Evolutionary conservation across 768 basidiomycete genomes (phyloP).

Genomic region (Sarcomyxa edulis): DNA sequence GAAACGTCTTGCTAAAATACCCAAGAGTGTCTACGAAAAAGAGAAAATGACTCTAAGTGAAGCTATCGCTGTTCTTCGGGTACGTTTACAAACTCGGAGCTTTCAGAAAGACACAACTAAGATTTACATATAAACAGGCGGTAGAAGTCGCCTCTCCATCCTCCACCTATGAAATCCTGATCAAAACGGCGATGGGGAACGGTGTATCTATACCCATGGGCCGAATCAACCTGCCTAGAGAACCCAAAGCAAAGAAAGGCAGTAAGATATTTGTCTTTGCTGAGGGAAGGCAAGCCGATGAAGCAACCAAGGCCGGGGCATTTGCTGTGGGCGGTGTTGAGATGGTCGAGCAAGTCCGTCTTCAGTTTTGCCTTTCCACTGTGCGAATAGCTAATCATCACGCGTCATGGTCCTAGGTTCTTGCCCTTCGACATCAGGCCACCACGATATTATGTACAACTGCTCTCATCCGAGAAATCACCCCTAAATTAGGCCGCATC

Average conservation of each 20-base stretch:
- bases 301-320: constrained; percentile 84
- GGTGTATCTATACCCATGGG: constrained; percentile 86
- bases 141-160: constrained; percentile 76
- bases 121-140: constrained; percentile 52
- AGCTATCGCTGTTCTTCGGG: constrained; percentile 68
- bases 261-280: constrained; percentile 92
- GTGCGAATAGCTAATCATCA: constrained; percentile 6
- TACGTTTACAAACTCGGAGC: constrained; percentile 34
- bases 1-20: constrained; percentile 49
- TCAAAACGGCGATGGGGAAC: constrained; percentile 75
- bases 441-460: constrained; percentile 85
- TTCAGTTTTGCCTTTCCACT: constrained; percentile 4
- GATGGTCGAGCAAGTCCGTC: constrained; percentile 78
- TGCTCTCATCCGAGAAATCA: constrained; percentile 71
- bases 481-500: constrained; percentile 71
- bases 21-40: constrained; percentile 50
- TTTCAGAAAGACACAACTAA: too few species aligned
- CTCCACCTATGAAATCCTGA: constrained; percentile 72
- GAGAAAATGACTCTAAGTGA: constrained; percentile 64
- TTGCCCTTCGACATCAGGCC: constrained; percentile 68
- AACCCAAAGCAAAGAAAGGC: constrained; percentile 64
- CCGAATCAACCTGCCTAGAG: constrained; percentile 78
- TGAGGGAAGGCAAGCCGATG: constrained; percentile 74
- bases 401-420: constrained; percentile 55
- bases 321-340: constrained; percentile 89